Base-by-base conservation (phyloP, 2,329 filamentous ascomycete species). In the Sporothrix dimorphospora region DNA sequence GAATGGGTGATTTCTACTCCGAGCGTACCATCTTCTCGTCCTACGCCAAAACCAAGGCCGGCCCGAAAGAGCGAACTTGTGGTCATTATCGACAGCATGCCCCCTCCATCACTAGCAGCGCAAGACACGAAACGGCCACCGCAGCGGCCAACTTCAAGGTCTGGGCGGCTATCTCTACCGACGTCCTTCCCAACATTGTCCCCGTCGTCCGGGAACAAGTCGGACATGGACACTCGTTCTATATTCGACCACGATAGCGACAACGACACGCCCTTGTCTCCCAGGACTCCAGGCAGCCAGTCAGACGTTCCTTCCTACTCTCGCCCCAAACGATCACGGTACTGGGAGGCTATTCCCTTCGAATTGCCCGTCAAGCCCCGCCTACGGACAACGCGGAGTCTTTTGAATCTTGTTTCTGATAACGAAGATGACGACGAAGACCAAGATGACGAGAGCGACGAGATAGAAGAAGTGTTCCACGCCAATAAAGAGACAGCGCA, bases 1-100 rank as follows among this genome's bases (percentile, higher is more conserved):
- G 80, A 82, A 74, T 82, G 80, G 80, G 77, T 81, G 14, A 75
- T 77, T 2, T 74, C 74, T 6, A 78, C 75, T 6, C 73, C 74
- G 3, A 9, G 21, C 1, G 16, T 30, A 5, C 11, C 55, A 30
- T 67, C 71, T 4, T 47, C 49, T 21, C 24, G 49, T 40, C 6
- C 27, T 27, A 12, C 19, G 12, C 53, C 24, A n/a, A 24, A 27
- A 4, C 51, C 24, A 9, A 57, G 21, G 61, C 27, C 27, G 1
- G 24, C 38, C 12, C 38, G 51, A 16, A 70, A 70, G 34, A 59
- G 53, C 67, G 67, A 70, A 24, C 27, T 67, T 8, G 63, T 67
- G 9, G 27, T 67, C 24, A 7, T 67, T 14, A 30, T 67, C 19
- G 63, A 67, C 42, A 34, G 27, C 45, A 49, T 38, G 19, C 38